Conservation (phyloP, 768 basidiomycete species). For the Cystofilobasidium capitatum region DNA sequence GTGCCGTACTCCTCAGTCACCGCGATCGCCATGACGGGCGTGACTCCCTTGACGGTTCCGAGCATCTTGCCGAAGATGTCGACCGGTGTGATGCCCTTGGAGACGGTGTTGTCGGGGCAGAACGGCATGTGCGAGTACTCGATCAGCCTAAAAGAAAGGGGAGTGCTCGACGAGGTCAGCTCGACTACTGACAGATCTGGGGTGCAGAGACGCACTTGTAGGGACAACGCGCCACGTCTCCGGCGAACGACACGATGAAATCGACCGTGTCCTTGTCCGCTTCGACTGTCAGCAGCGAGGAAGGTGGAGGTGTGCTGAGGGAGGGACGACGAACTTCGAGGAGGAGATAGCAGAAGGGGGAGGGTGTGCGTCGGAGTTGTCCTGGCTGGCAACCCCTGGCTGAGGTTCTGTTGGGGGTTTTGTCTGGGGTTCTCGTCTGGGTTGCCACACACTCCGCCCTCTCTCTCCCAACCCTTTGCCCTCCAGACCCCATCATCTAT, state of each 20-base stretch:
- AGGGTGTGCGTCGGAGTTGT: no score
- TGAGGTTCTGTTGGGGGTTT: no score
- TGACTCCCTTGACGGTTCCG: slow-evolving; percentile 37
- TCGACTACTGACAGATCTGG: neutral
- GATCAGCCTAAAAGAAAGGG: slow-evolving; percentile 31
- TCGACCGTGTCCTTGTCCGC: slow-evolving; percentile 4
- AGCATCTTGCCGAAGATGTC: slow-evolving; percentile 38
- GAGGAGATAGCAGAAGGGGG: no score
- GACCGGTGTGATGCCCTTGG: slow-evolving; percentile 29
- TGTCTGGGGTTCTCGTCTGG: no score
- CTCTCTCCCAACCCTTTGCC: no score
- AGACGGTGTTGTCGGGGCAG: slow-evolving; percentile 31
- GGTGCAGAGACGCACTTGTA: slow-evolving; percentile 10
- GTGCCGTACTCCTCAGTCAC: slow-evolving; percentile 33
- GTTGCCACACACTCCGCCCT: no score
- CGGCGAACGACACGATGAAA: slow-evolving; percentile 6
- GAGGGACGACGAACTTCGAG: no score
- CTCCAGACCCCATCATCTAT: no score
- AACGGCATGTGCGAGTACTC: slow-evolving; percentile 37
- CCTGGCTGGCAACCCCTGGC: no score
- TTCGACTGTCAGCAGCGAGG: no score
- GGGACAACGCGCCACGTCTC: slow-evolving; percentile 18
- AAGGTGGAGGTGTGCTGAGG: no score
- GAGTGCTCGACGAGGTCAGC: neutral
- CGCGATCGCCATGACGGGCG: slow-evolving; percentile 33